Evolutionary conservation across 805 yeast genomes (phyloP), one percentile per base, ranked within the genome.

Genomic region (Candida taoyuanica): DNA sequence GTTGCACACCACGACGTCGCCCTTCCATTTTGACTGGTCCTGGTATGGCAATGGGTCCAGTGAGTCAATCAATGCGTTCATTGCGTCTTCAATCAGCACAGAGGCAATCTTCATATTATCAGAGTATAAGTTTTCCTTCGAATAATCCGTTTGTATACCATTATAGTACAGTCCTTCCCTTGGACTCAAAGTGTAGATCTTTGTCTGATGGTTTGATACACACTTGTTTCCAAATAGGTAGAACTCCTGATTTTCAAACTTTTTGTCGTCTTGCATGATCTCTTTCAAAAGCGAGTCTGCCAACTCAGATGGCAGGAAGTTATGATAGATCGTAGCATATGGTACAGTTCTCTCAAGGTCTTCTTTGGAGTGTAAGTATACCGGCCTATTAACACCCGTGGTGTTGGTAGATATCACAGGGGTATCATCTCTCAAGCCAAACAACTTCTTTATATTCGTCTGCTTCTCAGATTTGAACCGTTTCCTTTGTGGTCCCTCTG

Each of bases 221-320:
- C 85, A 82, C 35, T 65, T 56, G 14, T 79, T 73, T 2, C 81
- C 87, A 47, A 81, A 83, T 8, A 85, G 61, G 40, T 73, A 68
- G 52, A 85, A 85, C 46, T 68, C 63, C 17, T 69, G 65, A 7
- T 62, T 55, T 1, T 46, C 49, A 62, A 77, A 76, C 1, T 46
- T 39, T 1, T 62, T 48, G 5, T 65, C 56, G 26, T 71, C 74
- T 1, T 63, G 55, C 43, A 73, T 40, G 12, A 81, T 59, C 15
- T 65, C 62, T 11, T 50, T 37, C 2, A 80, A 56, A 3, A 81
- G 50, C 0, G 48, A 47, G 21, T 73, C 65, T 0, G 86, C 76
- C 7, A 74, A 41, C 0, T 67, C 64, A 0, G 56, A 42, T 0
- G 85, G 81, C 4, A 85, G 59, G 29, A 79, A 75, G 44, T 73